Percentiles rank a stretch among this genome's conserved stretches.
Evolutionary conservation across 805 yeast genomes (phyloP).

Genomic region (Kodamaea jinghongensis): DNA sequence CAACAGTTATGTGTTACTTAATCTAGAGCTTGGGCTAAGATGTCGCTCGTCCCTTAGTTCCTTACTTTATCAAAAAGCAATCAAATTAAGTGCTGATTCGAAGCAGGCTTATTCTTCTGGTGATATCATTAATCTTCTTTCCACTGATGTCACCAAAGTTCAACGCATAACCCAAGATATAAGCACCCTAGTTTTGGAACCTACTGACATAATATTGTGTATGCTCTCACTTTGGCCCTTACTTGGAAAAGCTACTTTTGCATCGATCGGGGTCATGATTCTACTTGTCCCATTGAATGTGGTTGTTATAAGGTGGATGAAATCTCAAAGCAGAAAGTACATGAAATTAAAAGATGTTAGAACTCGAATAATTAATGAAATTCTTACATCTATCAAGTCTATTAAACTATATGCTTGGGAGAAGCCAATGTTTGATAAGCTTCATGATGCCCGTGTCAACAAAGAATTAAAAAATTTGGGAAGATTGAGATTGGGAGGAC

Average conservation of each 20-base stretch:
- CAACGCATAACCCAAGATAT: conserved; percentile 33
- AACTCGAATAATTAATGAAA: conserved; percentile 21
- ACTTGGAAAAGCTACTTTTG: conserved; percentile 21
- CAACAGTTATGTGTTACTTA: conserved; percentile 64
- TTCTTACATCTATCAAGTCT: conserved; percentile 22
- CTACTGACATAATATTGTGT: conserved; percentile 33
- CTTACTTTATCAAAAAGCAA: conserved; percentile 20
- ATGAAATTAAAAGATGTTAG: conserved; percentile 23
- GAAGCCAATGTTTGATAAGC: conserved; percentile 20
- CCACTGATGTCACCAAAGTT: conserved; percentile 23
- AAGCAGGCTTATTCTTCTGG: conserved; percentile 19
- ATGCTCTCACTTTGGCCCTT: conserved; percentile 20
- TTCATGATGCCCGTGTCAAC: conserved; percentile 20
- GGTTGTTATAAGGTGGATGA: conserved; percentile 33
- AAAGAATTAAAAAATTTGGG: conserved; percentile 18
- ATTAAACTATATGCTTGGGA: conserved; percentile 30
- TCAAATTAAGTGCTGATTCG: conserved; percentile 31
- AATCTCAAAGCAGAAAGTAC: conserved; percentile 33
- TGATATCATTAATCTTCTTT: conserved; percentile 22
- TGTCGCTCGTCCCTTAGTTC: conserved; percentile 27
- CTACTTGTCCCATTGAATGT: conserved; percentile 19
- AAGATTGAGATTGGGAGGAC: conserved; percentile 14
- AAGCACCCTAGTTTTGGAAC: conserved; percentile 57
- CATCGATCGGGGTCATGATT: conserved; percentile 18
- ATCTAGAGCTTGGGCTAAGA: conserved; percentile 54